Conservation (phyloP, 1,284 basidiomycete species). For the Irpex sp. region DNA sequence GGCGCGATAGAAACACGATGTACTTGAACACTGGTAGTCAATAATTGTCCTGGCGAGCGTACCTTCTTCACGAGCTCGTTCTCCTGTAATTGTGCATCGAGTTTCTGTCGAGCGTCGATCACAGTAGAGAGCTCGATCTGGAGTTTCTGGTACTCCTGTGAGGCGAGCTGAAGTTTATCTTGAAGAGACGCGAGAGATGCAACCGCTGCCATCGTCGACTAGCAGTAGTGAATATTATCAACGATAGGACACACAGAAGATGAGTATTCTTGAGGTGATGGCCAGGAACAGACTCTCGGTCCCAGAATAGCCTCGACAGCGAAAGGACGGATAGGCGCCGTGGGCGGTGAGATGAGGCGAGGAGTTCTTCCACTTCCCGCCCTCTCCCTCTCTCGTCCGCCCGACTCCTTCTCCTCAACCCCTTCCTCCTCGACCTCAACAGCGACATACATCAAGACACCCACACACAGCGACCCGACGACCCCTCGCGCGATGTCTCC, state of each 20-base stretch:
- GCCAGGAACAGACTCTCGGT: too few relatives aligned
- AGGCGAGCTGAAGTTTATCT: slow-evolving; percentile 51
- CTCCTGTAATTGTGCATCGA: slow-evolving; percentile 88
- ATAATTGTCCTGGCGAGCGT: slow-evolving; percentile 6
- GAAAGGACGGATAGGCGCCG: too few relatives aligned
- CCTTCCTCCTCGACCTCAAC: background rate
- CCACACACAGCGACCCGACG: background rate
- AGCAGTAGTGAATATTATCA: too few relatives aligned
- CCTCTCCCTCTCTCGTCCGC: too few relatives aligned
- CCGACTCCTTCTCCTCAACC: background rate
- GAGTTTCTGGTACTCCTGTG: slow-evolving; percentile 70
- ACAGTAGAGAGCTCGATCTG: slow-evolving; percentile 65
- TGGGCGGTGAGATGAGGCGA: too few relatives aligned
- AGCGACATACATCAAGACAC: background rate
- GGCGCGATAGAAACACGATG: background rate
- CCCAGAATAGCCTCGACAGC: too few relatives aligned
- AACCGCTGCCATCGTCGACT: background rate
- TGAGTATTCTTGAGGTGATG: too few relatives aligned
- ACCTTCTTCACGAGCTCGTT: slow-evolving; percentile 93
- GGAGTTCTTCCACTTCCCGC: too few relatives aligned
- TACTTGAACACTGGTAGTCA: background rate
- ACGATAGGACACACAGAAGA: too few relatives aligned
- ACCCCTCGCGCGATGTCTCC: background rate
- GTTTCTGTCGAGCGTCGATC: slow-evolving; percentile 75
- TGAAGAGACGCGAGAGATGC: slow-evolving; percentile 25